A percentile compares a stretch with the other conserved stretches of the same genome.
Conservation (phyloP, 2,329 filamentous ascomycete species). For the Cordyceps cicadae region DNA sequence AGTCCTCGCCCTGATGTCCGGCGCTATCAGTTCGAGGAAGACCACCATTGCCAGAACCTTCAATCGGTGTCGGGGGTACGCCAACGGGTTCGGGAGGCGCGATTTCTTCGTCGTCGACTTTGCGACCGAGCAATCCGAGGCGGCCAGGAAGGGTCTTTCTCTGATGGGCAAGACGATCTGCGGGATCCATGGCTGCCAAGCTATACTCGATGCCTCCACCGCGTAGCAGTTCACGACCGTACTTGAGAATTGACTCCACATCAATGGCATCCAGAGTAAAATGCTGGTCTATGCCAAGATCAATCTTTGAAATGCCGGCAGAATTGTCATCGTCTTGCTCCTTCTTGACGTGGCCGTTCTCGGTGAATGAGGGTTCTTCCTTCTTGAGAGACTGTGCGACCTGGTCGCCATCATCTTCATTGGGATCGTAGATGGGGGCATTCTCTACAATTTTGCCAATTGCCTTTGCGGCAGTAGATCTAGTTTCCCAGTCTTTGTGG, state of each 20-base stretch:
- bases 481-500: conserved; percentile 94
- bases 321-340: conserved; percentile 47
- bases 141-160: conserved; percentile 80
- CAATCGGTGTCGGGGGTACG: conserved; percentile 38
- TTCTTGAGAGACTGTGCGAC: conserved; percentile 36
- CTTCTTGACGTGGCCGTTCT: conserved; percentile 39
- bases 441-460: conserved; percentile 90
- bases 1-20: conserved; percentile 48
- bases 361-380: conserved; percentile 30
- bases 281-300: conserved; percentile 47
- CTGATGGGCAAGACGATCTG: conserved; percentile 72
- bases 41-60: conserved; percentile 27
- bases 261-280: conserved; percentile 70
- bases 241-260: conserved; percentile 68
- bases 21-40: conserved; percentile 28
- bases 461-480: conserved; percentile 86
- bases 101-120: conserved; percentile 76
- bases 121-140: conserved; percentile 76
- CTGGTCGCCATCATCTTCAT: conserved; percentile 64
- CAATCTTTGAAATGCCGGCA: conserved; percentile 12
- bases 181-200: conserved; percentile 72
- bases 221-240: conserved; percentile 75
- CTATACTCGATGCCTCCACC: conserved; percentile 82
- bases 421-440: conserved; percentile 81
- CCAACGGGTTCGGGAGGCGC: conserved; percentile 37